Evolutionary conservation across 2,329 filamentous ascomycete genomes (phyloP).

Genomic region (Fusarium domesticum): DNA sequence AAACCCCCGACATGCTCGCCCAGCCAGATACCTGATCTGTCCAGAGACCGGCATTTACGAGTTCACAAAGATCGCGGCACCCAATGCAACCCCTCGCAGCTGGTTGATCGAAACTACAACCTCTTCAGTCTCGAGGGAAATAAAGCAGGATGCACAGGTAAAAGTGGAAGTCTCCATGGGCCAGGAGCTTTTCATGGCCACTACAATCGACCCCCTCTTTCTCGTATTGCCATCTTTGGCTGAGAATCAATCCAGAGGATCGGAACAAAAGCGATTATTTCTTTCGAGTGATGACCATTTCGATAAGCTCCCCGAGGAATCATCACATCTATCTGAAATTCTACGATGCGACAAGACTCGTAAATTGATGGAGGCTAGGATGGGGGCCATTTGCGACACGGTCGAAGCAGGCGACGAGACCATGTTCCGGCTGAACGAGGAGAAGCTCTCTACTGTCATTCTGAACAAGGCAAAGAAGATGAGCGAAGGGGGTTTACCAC

Average conservation of each 20-base stretch:
- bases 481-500: slow-evolving; percentile 62
- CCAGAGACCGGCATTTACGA: slow-evolving; percentile 62
- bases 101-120: slow-evolving; percentile 54
- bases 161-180: slow-evolving; percentile 52
- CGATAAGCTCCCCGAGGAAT: slow-evolving; percentile 55
- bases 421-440: slow-evolving; percentile 77
- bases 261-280: slow-evolving; percentile 59
- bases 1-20: slow-evolving; percentile 54
- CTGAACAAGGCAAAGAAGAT: slow-evolving; percentile 70
- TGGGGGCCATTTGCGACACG: slow-evolving; percentile 72
- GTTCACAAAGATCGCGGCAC: slow-evolving; percentile 56
- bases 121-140: slow-evolving; percentile 13
- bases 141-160: slow-evolving; percentile 14
- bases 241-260: slow-evolving; percentile 40
- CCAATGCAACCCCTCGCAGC: slow-evolving; percentile 54
- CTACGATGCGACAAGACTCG: slow-evolving; percentile 48
- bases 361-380: slow-evolving; percentile 58
- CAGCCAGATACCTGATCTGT: slow-evolving; percentile 60
- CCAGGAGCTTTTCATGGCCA: slow-evolving; percentile 79
- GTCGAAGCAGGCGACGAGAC: slow-evolving; percentile 79
- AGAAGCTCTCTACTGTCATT: slow-evolving; percentile 65
- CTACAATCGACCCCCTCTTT: slow-evolving; percentile 80
- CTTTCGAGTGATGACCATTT: slow-evolving; percentile 70
- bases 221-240: slow-evolving; percentile 71
- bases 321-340: slow-evolving; percentile 58